Base-by-base conservation (phyloP, 225 moss, liverwort and hornwort species). In the Polytrichum formosum region DNA sequence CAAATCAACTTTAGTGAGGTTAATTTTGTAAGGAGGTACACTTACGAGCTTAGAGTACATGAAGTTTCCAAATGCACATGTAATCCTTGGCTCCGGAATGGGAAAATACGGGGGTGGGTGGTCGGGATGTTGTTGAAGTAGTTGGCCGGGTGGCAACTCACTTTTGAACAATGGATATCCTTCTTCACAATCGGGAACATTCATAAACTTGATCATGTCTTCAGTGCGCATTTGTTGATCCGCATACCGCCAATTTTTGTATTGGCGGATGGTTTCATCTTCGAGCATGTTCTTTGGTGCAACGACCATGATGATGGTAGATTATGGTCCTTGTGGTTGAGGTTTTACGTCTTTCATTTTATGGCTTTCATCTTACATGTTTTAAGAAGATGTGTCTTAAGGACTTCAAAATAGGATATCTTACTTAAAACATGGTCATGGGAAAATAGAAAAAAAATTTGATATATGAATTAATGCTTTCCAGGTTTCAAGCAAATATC, bases 1-100 rank as follows among this genome's bases (percentile, higher is more conserved):
- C 37, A 37, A 9, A 10, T 2, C 37, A 0, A 13, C 46, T 13
- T 46, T 46, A 21, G 66, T 22, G 21, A 37, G 66, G 19, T 21
- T 21, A 1, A 9, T 21, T 28, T 65, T 18, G 5, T n/a, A n/a
- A n/a, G 17, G 28, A 22, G 58, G 56, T 10, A 10, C 28, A 20
- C 80, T 7, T 30, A 89, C 89, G 54, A 89, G 37, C 67, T 89
- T 89, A 55, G 89, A 89, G 55, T 83, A 86, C 81, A 84, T 84
- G 71, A 86, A 86, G 53, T 83, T 76, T 30, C 87, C 77, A 64
- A 56, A 84, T 10, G 55, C 76, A 13, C 64, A 68, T 6, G 81
- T 76, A 54, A 86, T 79, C 59, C 79, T 72, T 5, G 81, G 76
- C 76, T 86, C 81, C 1, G 17, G 20, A 5, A 71, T 53, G 1